These are phyloP conservation scores for Penicillium sp. DNA, from an alignment of 2,329 filamentous ascomycete species.

Conservation along the genomic window DNA sequence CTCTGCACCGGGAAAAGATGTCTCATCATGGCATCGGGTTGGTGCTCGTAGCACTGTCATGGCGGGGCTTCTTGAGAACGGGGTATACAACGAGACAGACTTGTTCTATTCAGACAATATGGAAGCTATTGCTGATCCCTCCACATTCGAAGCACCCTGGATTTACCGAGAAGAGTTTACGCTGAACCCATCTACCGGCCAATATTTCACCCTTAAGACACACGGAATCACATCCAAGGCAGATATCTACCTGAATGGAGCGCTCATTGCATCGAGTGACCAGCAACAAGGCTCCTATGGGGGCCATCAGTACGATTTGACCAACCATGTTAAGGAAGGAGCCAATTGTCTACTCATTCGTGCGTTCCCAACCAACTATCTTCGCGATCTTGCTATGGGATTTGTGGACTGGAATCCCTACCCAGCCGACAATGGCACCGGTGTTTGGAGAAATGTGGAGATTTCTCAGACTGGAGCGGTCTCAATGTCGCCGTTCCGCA, in stretches of 20 bases:
- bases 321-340: conserved; percentile 37
- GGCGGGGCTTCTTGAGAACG: conserved; percentile 55
- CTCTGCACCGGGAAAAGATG: conserved; percentile 47
- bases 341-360: conserved; percentile 54
- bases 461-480: conserved; percentile 56
- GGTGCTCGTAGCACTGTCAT: conserved; percentile 55
- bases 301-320: conserved; percentile 57
- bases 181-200: conserved; percentile 32
- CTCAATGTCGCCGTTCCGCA: conserved; percentile 44
- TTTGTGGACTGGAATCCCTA: conserved; percentile 64
- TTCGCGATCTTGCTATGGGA: conserved; percentile 57
- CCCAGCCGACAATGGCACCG: conserved; percentile 62
- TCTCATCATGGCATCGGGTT: conserved; percentile 53
- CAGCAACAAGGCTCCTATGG: conserved; percentile 57
- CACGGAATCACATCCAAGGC: conserved; percentile 61
- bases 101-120: conserved; percentile 58
- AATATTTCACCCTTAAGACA: conserved; percentile 55
- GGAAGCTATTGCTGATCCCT: conserved; percentile 42
- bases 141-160: conserved; percentile 55
- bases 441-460: conserved; percentile 60
- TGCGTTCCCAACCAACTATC: conserved; percentile 59
- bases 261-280: conserved; percentile 49
- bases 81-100: conserved; percentile 52
- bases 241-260: conserved; percentile 60
- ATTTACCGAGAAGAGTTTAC: conserved; percentile 57